These are phyloP conservation scores for Fusarium sacchari DNA, from an alignment of 2,329 filamentous ascomycete species.

Conservation along the genomic window DNA sequence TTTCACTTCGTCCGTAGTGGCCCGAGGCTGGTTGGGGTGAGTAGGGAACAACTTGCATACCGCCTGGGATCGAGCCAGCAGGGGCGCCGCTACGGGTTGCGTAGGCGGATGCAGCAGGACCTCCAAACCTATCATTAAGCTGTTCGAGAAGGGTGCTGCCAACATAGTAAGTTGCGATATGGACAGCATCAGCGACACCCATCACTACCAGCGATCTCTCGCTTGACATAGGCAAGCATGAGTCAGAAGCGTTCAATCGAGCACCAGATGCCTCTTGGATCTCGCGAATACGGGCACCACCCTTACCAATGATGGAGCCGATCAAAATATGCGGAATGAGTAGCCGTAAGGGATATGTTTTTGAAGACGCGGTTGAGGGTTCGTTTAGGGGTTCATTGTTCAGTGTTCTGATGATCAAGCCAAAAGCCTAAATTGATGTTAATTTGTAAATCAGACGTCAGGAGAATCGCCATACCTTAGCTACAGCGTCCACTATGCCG, in stretches of 20 bases:
- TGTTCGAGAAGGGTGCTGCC: slow-evolving; percentile 98
- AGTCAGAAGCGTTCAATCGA: slow-evolving; percentile 94
- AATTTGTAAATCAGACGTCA: slow-evolving; percentile 32
- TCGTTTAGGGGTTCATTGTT: slow-evolving; percentile 95
- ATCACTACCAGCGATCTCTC: slow-evolving; percentile 98
- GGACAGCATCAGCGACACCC: slow-evolving; percentile 96
- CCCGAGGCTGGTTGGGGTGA: slow-evolving; percentile 92
- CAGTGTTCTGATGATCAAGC: slow-evolving; percentile 95
- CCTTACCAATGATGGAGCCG: slow-evolving; percentile 98
- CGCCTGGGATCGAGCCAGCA: slow-evolving; percentile 91
- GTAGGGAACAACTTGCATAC: slow-evolving; percentile 99
- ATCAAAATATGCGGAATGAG: slow-evolving; percentile 97
- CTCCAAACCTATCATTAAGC: slow-evolving; percentile 94
- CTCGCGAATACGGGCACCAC: slow-evolving; percentile 93
- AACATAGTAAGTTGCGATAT: slow-evolving; percentile 99
- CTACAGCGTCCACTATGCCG: slow-evolving; percentile 93
- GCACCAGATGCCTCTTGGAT: slow-evolving; percentile 98
- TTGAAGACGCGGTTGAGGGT: slow-evolving; percentile 90
- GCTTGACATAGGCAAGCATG: slow-evolving; percentile 91
- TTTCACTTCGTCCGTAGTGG: slow-evolving; percentile 90
- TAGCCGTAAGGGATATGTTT: slow-evolving; percentile 95
- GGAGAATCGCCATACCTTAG: slow-evolving; percentile 75
- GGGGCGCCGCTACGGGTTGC: slow-evolving; percentile 94
- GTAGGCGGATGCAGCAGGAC: slow-evolving; percentile 96
- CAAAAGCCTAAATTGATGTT: slow-evolving; percentile 76